These are phyloP conservation scores for Candida ortonii DNA, from an alignment of 805 yeast species.

Conservation along the genomic window DNA sequence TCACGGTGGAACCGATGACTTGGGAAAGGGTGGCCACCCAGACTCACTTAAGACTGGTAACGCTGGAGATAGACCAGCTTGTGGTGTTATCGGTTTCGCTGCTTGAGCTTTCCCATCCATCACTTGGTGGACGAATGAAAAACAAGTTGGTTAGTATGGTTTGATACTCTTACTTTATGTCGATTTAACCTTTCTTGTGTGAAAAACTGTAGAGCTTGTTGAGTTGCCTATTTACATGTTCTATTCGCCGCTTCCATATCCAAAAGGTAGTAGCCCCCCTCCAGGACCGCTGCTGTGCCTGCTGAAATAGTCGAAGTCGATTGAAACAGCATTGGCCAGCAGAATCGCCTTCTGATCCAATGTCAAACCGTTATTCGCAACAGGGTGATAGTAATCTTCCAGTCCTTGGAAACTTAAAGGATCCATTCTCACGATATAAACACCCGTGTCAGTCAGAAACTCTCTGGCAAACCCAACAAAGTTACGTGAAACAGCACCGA, in stretches of 20 bases:
- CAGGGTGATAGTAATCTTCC: constrained; percentile 48
- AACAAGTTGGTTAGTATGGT: too few species aligned
- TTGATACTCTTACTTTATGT: too few species aligned
- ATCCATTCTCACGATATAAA: constrained; percentile 82
- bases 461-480: constrained; percentile 96
- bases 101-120: constrained; percentile 30
- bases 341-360: constrained; percentile 83
- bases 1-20: constrained; percentile 89
- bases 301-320: constrained; percentile 96
- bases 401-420: constrained; percentile 62
- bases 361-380: constrained; percentile 44
- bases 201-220: too few species aligned
- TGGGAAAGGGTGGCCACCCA: constrained; percentile 90
- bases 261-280: constrained; percentile 37
- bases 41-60: constrained; percentile 95
- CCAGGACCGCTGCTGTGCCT: constrained; percentile 71
- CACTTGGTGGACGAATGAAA: background rate
- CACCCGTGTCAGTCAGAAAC: constrained; percentile 91
- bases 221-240: constrained; percentile 4
- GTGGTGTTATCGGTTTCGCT: constrained; percentile 92
- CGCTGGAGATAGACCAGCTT: constrained; percentile 97
- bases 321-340: constrained; percentile 83
- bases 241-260: constrained; percentile 22
- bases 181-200: too few species aligned
- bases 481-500: constrained; percentile 82